phyloP scores from a whole-genome alignment of 768 basidiomycete species.

The Cubamyces sp. region DNA sequence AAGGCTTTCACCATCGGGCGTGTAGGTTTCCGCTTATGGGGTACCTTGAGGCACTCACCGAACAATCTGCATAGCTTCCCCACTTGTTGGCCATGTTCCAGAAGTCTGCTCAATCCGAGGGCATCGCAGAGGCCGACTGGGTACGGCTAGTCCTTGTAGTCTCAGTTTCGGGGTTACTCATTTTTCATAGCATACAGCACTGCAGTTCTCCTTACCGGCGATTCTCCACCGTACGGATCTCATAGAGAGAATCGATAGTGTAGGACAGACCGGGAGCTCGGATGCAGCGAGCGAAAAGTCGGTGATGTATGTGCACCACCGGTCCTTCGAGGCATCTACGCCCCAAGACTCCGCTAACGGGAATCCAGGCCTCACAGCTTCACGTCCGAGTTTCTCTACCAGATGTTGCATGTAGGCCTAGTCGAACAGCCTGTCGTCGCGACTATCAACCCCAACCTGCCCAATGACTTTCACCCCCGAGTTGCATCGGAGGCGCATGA shows the following conservation, averaged over 20 bases:
- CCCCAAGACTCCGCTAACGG: not conserved
- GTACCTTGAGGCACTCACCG: too few relatives aligned
- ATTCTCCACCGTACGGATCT: conserved; percentile 58
- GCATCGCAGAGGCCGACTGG: conserved; percentile 57
- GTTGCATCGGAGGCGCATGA: conserved; percentile 65
- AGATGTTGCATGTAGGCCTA: conserved; percentile 55
- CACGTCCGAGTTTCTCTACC: conserved; percentile 56
- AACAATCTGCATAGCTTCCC: conserved; percentile 55
- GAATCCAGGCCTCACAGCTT: conserved; percentile 24
- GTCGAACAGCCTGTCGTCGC: conserved; percentile 56
- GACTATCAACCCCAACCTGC: conserved; percentile 54
- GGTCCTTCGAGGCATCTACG: not conserved
- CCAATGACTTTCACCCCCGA: conserved; percentile 50
- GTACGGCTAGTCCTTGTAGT: conserved; percentile 41
- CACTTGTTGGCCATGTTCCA: conserved; percentile 59
- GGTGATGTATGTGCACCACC: conserved; percentile 15
- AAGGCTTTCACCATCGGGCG: conserved; percentile 72
- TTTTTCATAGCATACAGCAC: conserved; percentile 38
- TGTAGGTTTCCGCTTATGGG: conserved; percentile 44
- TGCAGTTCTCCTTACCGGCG: conserved; percentile 54
- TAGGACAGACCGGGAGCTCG: conserved; percentile 27
- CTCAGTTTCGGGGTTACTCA: not conserved
- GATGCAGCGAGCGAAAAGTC: conserved; percentile 20
- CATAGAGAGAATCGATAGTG: conserved; percentile 53
- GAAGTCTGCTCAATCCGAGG: conserved; percentile 54